phyloP scores from a whole-genome alignment of 1,139 yeast genomes.

The Scheffersomyces cryptocercus region DNA sequence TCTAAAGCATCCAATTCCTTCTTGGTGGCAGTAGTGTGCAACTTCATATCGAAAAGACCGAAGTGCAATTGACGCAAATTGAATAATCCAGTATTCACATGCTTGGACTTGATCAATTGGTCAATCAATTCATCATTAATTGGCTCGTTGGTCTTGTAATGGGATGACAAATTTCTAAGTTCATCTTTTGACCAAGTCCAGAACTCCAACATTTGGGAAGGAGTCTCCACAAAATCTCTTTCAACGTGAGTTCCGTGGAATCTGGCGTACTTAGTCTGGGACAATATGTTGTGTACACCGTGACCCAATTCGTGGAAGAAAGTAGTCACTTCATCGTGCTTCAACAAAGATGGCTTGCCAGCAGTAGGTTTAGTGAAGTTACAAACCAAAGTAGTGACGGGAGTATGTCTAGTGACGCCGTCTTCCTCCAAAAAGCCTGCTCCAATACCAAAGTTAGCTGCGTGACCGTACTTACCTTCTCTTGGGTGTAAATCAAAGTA shows the following conservation, averaged over 20 bases:
- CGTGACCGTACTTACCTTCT: slow-evolving; percentile 83
- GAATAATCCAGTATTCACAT: slow-evolving; percentile 72
- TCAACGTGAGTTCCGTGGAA: slow-evolving; percentile 78
- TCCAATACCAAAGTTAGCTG: slow-evolving; percentile 73
- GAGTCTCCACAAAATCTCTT: slow-evolving; percentile 88
- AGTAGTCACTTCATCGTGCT: slow-evolving; percentile 78
- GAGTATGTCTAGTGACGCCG: slow-evolving; percentile 55
- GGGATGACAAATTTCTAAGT: slow-evolving; percentile 60
- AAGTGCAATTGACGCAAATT: slow-evolving; percentile 76
- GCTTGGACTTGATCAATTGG: slow-evolving; percentile 64
- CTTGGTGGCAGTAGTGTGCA: slow-evolving; percentile 56
- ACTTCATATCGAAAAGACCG: slow-evolving; percentile 71
- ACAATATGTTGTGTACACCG: slow-evolving; percentile 78
- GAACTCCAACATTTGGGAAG: slow-evolving; percentile 85
- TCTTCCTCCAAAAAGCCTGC: slow-evolving; percentile 58
- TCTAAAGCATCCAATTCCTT: slow-evolving; percentile 43
- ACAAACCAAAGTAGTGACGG: slow-evolving; percentile 79
- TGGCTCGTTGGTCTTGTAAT: slow-evolving; percentile 61
- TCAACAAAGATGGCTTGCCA: slow-evolving; percentile 71
- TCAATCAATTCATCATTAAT: slow-evolving; percentile 61
- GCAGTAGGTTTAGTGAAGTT: slow-evolving; percentile 78
- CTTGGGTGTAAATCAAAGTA: slow-evolving; percentile 84
- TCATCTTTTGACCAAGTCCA: slow-evolving; percentile 81
- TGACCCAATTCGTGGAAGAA: slow-evolving; percentile 91
- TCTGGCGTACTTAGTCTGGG: slow-evolving; percentile 61